A percentile compares a stretch with the other conserved stretches of the same genome.
These are phyloP conservation scores for Populus hybrid DNA, from an alignment of 441 rosid genomes.

Conservation along the genomic window DNA sequence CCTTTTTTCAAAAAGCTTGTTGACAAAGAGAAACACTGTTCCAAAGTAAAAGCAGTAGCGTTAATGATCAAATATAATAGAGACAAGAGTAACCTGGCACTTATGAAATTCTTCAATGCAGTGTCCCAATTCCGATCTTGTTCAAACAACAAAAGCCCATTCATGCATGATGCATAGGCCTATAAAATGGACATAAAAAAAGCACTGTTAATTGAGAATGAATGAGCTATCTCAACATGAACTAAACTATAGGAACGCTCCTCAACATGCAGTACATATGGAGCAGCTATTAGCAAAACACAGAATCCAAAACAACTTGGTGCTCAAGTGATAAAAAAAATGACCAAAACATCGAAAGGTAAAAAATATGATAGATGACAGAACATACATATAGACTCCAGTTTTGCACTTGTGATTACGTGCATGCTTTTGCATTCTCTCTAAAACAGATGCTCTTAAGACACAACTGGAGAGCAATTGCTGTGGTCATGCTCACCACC, in stretches of 20 bases:
- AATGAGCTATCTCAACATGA: neutral
- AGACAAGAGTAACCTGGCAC: conserved; percentile 75
- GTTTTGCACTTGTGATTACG: neutral
- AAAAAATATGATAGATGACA: neutral
- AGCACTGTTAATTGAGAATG: conserved; percentile 6
- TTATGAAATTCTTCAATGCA: conserved; percentile 81
- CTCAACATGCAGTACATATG: neutral
- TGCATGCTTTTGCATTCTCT: neutral
- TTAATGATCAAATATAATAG: neutral
- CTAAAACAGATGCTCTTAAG: neutral
- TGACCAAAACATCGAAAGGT: neutral
- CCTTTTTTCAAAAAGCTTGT: neutral
- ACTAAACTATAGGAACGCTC: neutral
- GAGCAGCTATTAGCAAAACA: neutral
- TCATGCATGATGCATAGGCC: conserved; percentile 98
- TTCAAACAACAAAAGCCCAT: conserved; percentile 92
- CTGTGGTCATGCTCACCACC: neutral
- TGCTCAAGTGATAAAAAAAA: neutral
- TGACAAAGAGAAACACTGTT: conserved; percentile 3
- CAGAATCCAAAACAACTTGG: neutral
- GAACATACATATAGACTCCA: neutral
- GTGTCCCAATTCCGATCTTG: conserved; percentile 96
- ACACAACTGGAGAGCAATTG: neutral
- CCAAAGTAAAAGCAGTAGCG: conserved; percentile 1
- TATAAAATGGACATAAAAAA: conserved; percentile 27